A percentile compares a stretch with the other conserved stretches of the same genome.
These are phyloP conservation scores for Escovopsis sp. DNA, from an alignment of 2,329 filamentous ascomycete species.

Conservation along the genomic window DNA sequence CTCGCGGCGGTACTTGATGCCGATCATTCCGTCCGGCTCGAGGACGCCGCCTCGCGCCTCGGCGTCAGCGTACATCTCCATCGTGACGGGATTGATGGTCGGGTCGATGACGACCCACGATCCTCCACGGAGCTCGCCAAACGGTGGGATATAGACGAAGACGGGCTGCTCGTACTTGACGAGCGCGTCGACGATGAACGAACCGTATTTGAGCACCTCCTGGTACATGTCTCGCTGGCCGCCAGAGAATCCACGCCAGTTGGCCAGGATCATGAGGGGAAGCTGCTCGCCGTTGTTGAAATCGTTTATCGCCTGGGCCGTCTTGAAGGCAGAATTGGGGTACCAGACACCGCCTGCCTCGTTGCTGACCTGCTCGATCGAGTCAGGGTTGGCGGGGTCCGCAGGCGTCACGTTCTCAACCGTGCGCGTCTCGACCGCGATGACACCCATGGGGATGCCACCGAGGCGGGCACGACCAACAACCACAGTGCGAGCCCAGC, in stretches of 20 bases:
- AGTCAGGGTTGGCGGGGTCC: slow-evolving; percentile 95
- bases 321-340: slow-evolving; percentile 99
- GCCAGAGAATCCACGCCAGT: slow-evolving; percentile 99
- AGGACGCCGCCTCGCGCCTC: slow-evolving; percentile 93
- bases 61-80: slow-evolving; percentile 99
- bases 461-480: slow-evolving; percentile 91
- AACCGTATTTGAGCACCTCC: slow-evolving; percentile 98
- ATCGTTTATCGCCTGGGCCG: slow-evolving; percentile 93
- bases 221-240: slow-evolving; percentile 99
- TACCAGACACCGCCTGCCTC: slow-evolving; percentile 99
- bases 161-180: slow-evolving; percentile 98
- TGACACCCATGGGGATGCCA: slow-evolving; percentile 96
- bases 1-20: slow-evolving; percentile 96
- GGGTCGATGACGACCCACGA: slow-evolving; percentile 99
- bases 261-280: slow-evolving; percentile 96
- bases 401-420: slow-evolving; percentile 95
- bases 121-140: slow-evolving; percentile 91
- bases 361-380: slow-evolving; percentile 84
- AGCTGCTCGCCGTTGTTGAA: slow-evolving; percentile 99
- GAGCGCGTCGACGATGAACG: slow-evolving; percentile 94
- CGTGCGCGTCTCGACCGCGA: slow-evolving; percentile 86
- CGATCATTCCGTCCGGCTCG: slow-evolving; percentile 94
- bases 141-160: slow-evolving; percentile 97
- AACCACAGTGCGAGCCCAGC: slow-evolving; percentile 94
- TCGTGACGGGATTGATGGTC: slow-evolving; percentile 87